These are phyloP conservation scores for Debaryomyces castellii DNA, from an alignment of 805 yeast genomes.

Conservation along the genomic window DNA sequence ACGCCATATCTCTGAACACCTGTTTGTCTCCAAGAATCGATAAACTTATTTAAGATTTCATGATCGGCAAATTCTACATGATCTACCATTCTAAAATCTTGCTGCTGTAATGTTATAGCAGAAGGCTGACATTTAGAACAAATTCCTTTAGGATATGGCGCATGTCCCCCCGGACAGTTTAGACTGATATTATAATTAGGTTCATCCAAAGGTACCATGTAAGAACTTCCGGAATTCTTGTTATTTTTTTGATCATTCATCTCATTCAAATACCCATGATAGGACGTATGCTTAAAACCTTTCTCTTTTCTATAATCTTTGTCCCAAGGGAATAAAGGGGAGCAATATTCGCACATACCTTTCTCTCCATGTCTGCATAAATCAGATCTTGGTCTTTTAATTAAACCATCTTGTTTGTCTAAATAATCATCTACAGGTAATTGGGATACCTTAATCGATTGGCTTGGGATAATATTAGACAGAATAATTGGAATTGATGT, in stretches of 20 bases:
- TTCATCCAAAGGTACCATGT: conserved; percentile 76
- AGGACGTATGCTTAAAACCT: conserved; percentile 83
- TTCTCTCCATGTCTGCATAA: conserved; percentile 86
- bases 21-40: conserved; percentile 87
- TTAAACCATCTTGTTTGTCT: conserved; percentile 69
- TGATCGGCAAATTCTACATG: conserved; percentile 89
- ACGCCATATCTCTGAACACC: conserved; percentile 87
- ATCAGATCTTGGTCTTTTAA: conserved; percentile 56
- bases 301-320: conserved; percentile 68
- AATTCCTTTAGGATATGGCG: conserved; percentile 92
- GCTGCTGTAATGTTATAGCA: conserved; percentile 88
- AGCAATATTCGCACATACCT: conserved; percentile 98
- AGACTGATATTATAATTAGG: conserved; percentile 65
- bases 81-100: conserved; percentile 92
- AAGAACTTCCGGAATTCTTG: conserved; percentile 53
- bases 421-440: conserved; percentile 64
- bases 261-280: conserved; percentile 78
- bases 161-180: conserved; percentile 76
- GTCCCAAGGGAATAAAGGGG: conserved; percentile 96
- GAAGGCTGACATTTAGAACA: conserved; percentile 97
- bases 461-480: neutral
- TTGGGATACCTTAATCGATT: conserved; percentile 45
- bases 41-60: conserved; percentile 72
- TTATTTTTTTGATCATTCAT: conserved; percentile 67
- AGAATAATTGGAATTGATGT: neutral